These are phyloP conservation scores for Aegilops longissima DNA, from an alignment of 176 grass and related monocot species.

Conservation along the genomic window DNA sequence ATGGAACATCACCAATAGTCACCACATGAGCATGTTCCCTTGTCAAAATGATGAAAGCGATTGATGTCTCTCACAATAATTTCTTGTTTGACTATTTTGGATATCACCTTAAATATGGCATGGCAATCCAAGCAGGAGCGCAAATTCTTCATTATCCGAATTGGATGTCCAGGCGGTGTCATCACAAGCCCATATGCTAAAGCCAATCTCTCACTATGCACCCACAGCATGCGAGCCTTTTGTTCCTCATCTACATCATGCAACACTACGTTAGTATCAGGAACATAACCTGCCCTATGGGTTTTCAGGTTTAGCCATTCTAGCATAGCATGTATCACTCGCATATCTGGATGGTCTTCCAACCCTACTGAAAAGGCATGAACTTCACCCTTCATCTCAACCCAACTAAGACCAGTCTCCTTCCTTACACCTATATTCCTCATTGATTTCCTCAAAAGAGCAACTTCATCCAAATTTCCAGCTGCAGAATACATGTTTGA, in stretches of 20 bases:
- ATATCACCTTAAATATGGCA: slow-evolving; percentile 48
- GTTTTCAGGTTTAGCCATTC: slow-evolving; percentile 44
- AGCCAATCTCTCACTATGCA: slow-evolving; percentile 54
- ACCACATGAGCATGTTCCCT: slow-evolving; percentile 43
- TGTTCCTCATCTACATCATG: slow-evolving; percentile 42
- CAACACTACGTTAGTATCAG: slow-evolving; percentile 42
- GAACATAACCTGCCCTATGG: slow-evolving; percentile 39
- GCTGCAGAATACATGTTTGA: slow-evolving; percentile 64
- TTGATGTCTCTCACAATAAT: slow-evolving; percentile 53
- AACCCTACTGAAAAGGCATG: slow-evolving; percentile 48
- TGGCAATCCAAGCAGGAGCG: slow-evolving; percentile 53
- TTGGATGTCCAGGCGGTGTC: slow-evolving; percentile 36
- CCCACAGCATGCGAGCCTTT: slow-evolving; percentile 51
- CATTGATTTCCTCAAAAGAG: slow-evolving; percentile 55
- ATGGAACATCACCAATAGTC: slow-evolving; percentile 43
- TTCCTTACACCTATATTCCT: slow-evolving; percentile 52
- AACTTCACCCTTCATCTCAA: slow-evolving; percentile 52
- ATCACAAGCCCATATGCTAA: slow-evolving; percentile 54
- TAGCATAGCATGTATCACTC: slow-evolving; percentile 51
- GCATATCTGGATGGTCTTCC: slow-evolving; percentile 51
- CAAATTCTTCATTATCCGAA: slow-evolving; percentile 56
- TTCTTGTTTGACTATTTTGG: slow-evolving; percentile 35
- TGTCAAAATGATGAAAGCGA: slow-evolving; percentile 50
- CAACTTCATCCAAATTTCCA: slow-evolving; percentile 49
- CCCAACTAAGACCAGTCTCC: slow-evolving; percentile 49